phyloP scores from a whole-genome alignment of 495 filamentous ascomycete species.

The Penicillium flavigenum region DNA sequence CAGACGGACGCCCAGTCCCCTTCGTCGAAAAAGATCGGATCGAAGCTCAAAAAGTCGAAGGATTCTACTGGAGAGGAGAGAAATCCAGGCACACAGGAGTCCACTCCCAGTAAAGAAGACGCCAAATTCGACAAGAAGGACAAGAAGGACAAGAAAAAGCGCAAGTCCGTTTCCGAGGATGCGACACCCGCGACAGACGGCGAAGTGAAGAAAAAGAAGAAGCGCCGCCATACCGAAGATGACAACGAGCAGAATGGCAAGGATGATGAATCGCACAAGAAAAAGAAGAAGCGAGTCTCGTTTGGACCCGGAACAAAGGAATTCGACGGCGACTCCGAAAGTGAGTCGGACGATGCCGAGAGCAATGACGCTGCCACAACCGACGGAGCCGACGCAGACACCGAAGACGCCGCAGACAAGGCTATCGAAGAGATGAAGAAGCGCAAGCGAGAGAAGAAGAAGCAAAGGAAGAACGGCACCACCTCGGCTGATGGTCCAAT shows the following conservation, averaged over 20 bases:
- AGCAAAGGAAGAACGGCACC: conserved; percentile 29
- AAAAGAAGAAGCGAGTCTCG: conserved; percentile 66
- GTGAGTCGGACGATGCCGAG: conserved; percentile 13
- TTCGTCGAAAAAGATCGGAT: conserved; percentile 74
- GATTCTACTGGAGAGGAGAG: conserved; percentile 36
- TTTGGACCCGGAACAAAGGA: conserved; percentile 72
- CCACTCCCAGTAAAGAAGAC: conserved; percentile 19
- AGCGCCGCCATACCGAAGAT: conserved; percentile 25
- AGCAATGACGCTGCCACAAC: conserved; percentile 28
- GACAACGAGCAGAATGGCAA: conserved; percentile 19
- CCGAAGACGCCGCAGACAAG: conserved; percentile 21
- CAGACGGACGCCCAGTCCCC: conserved; percentile 47
- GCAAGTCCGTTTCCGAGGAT: conserved; percentile 20
- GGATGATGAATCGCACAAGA: conserved; percentile 25
- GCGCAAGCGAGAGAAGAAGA: conserved; percentile 38
- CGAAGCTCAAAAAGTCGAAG: conserved; percentile 68
- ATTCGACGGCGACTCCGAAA: conserved; percentile 52
- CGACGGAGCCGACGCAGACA: conserved; percentile 18
- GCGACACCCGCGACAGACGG: conserved; percentile 18
- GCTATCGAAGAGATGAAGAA: conserved; percentile 29
- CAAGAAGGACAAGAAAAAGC: conserved; percentile 17
- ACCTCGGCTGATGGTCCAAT: conserved; percentile 19
- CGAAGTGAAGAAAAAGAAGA: conserved; percentile 22
- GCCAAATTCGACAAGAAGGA: conserved; percentile 17
- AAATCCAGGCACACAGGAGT: conserved; percentile 7